A percentile compares a stretch with the other conserved stretches of the same genome.
Conservation (phyloP, 2,329 filamentous ascomycete species). For the Cadophora luteo-olivacea region DNA sequence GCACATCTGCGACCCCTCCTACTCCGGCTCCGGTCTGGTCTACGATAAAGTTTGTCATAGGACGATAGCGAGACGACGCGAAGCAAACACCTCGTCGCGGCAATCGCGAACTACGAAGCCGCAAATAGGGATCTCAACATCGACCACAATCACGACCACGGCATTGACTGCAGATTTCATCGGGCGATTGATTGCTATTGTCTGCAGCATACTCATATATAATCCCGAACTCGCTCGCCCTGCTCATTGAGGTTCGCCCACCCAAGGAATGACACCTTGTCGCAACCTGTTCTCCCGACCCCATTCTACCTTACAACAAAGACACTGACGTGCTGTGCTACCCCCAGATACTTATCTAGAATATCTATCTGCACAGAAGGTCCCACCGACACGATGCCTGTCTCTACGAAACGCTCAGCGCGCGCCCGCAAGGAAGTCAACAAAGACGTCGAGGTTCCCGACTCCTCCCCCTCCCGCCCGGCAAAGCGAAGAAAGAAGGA, state of each 20-base stretch:
- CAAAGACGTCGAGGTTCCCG: slow-evolving; percentile 39
- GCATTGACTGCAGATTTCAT: slow-evolving; percentile 23
- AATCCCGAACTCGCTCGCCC: slow-evolving; percentile 1
- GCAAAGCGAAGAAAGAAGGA: slow-evolving; percentile 70
- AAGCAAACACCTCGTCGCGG: slow-evolving; percentile 4
- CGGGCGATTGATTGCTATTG: slow-evolving; percentile 27
- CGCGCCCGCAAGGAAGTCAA: slow-evolving; percentile 46
- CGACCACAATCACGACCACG: slow-evolving; percentile 1
- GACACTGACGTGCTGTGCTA: slow-evolving; percentile 18
- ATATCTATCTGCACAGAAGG: background rate
- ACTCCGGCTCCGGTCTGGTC: background rate
- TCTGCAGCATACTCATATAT: slow-evolving; percentile 12
- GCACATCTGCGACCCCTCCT: background rate
- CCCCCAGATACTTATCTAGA: background rate
- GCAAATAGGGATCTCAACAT: slow-evolving; percentile 10
- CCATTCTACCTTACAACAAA: slow-evolving; percentile 24
- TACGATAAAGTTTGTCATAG: background rate
- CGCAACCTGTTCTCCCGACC: slow-evolving; percentile 29
- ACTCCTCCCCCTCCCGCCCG: slow-evolving; percentile 66
- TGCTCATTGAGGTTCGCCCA: slow-evolving; percentile 21
- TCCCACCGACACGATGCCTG: slow-evolving; percentile 45
- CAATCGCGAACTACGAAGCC: background rate
- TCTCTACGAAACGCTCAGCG: slow-evolving; percentile 48
- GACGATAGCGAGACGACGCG: slow-evolving; percentile 1
- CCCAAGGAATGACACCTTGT: slow-evolving; percentile 34